Base-by-base conservation (phyloP, 331 rosid genomes). In the Phaseolus coccineus region DNA sequence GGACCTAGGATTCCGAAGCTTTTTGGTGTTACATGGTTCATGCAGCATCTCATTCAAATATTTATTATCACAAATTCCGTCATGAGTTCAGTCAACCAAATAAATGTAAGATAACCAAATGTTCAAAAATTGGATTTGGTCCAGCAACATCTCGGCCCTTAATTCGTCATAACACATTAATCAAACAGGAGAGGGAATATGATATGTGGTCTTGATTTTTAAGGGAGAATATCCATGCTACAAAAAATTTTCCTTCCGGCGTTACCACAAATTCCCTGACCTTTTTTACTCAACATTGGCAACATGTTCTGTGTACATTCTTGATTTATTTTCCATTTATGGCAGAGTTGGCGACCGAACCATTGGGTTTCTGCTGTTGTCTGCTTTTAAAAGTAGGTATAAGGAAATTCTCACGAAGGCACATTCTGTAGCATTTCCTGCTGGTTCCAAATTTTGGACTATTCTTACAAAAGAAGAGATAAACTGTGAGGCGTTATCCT, bases 401-500 rank as follows among this genome's bases (percentile, higher is more conserved):
- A 92, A 91, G 86, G 94, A 87, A 83, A 87, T 94, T 78, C 87
- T 94, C 83, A 94, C 98, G 39, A 94, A 92, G 90, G 96, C 98
- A 37, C 98, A 94, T 85, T 62, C 87, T 51, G 90, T 87, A 80
- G 89, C 91, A 66, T 87, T 88, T 84, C 81, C 89, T 3, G 87
- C 88, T 10, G 90, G 92, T 77, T 94, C 97, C 46, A 94, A 88
- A 85, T 82, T 78, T 81, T 82, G 85, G 85, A 69, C 87, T 27
- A 78, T 89, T 57, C 78, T 94, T n/a, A 88, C 98, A 50, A 90
- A 86, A 75, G 97, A 94, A 88, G 98, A 92, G 90, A 87, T 86
- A 62, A 77, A 82, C 64, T 76, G 97, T 92, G 84, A 94, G 97
- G 76, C 55, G 30, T 55, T 77, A 39, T 28, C 51, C 75, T 39